phyloP scores from a whole-genome alignment of 1,284 basidiomycete species.

The Cystobasidium sp. region DNA sequence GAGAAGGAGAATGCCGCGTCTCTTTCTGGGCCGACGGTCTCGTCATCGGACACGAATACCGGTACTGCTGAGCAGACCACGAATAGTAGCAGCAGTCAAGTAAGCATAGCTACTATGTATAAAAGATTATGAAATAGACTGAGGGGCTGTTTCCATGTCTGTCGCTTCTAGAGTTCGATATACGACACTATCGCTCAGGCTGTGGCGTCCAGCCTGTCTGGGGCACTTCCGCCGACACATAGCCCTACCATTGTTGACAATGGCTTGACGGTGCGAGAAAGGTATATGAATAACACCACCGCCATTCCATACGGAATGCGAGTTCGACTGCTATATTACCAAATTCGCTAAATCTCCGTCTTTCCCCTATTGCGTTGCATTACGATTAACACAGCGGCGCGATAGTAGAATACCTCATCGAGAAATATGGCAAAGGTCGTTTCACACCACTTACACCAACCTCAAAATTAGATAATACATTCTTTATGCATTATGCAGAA shows the following conservation, averaged over 20 bases:
- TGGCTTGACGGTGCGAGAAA: constrained; percentile 32
- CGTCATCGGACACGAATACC: neutral
- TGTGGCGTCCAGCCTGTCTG: constrained; percentile 34
- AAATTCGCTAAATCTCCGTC: neutral
- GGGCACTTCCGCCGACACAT: constrained; percentile 37
- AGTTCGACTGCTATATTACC: neutral
- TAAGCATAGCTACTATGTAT: neutral
- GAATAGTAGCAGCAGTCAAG: constrained; percentile 1
- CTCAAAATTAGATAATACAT: constrained; percentile 30
- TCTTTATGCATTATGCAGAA: constrained; percentile 43
- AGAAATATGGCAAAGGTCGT: constrained; percentile 23
- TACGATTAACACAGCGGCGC: constrained; percentile 26
- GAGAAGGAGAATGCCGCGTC: neutral
- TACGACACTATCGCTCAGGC: constrained; percentile 31
- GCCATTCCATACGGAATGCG: neutral
- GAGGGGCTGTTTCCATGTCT: neutral
- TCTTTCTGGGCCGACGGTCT: neutral
- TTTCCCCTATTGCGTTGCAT: neutral
- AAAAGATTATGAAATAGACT: neutral
- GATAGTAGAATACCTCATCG: constrained; percentile 41
- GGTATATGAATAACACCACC: constrained; percentile 1
- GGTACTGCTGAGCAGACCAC: neutral
- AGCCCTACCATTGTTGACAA: constrained; percentile 32
- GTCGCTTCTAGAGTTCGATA: constrained; percentile 3
- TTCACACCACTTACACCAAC: constrained; percentile 16